A percentile compares a stretch with the other conserved stretches of the same genome.
These are phyloP conservation scores for Trichoderma semiorbis DNA, from an alignment of 2,329 filamentous ascomycete species.

Conservation along the genomic window DNA sequence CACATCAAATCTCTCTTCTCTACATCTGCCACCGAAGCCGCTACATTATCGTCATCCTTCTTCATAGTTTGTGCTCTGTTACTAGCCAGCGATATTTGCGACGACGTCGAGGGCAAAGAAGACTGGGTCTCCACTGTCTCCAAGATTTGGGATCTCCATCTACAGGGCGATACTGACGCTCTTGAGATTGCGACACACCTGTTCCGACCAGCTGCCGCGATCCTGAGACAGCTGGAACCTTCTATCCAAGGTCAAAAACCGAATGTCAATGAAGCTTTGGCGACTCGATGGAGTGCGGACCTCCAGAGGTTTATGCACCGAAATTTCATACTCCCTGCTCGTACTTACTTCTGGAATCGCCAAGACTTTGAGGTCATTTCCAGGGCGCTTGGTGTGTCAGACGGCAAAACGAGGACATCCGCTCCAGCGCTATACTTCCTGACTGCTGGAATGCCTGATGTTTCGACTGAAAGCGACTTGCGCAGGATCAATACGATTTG, in stretches of 20 bases:
- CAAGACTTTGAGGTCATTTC: constrained; percentile 41
- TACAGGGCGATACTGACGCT: constrained; percentile 47
- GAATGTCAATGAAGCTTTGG: constrained; percentile 22
- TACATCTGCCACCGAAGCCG: constrained; percentile 45
- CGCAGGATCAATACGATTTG: constrained; percentile 38
- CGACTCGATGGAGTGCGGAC: constrained; percentile 42
- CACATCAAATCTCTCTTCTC: constrained; percentile 57
- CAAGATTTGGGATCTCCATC: constrained; percentile 52
- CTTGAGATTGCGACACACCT: constrained; percentile 48
- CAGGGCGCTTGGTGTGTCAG: constrained; percentile 39
- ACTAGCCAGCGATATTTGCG: constrained; percentile 31
- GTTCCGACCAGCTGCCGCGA: constrained; percentile 35
- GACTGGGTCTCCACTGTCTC: constrained; percentile 47
- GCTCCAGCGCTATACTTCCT: constrained; percentile 46
- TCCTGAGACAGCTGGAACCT: constrained; percentile 41
- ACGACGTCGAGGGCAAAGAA: constrained; percentile 37
- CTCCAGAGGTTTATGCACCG: constrained; percentile 48
- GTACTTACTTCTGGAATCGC: constrained; percentile 44
- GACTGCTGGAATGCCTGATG: constrained; percentile 30
- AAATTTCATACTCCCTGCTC: constrained; percentile 51
- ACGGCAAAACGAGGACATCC: constrained; percentile 34
- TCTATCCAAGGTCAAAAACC: constrained; percentile 23
- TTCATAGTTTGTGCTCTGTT: constrained; percentile 44
- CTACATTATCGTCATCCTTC: constrained; percentile 44
- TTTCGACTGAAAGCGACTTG: constrained; percentile 26